Conservation (phyloP, 2,329 filamentous ascomycete genomes). For the Xylaria sp. region DNA sequence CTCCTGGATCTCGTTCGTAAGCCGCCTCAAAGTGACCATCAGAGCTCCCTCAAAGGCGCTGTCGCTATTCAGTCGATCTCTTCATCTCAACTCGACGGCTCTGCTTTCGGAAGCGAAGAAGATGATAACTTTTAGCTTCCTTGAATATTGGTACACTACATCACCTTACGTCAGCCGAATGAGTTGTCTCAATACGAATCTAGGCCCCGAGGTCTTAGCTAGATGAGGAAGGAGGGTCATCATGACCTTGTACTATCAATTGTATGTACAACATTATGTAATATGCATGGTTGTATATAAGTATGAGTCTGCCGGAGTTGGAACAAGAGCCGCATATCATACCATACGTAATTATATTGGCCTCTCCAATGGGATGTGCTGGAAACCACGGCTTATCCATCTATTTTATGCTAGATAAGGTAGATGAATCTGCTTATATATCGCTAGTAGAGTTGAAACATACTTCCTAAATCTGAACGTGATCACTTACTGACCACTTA, state of each 20-base stretch:
- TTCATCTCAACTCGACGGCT: background rate
- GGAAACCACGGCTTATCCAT: background rate
- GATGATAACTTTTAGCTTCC: too few species aligned
- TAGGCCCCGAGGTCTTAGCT: too few species aligned
- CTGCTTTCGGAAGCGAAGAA: background rate
- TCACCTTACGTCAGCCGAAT: background rate
- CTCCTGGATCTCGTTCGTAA: background rate
- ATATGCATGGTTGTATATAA: background rate
- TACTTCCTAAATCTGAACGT: background rate
- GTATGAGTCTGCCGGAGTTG: background rate
- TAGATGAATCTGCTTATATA: background rate
- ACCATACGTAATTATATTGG: background rate
- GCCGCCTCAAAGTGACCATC: background rate
- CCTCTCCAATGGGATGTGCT: background rate
- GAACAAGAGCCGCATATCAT: background rate
- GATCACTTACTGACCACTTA: too few species aligned
- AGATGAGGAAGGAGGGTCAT: background rate
- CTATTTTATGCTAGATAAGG: too few species aligned
- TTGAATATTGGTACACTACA: background rate
- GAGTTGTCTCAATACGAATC: background rate
- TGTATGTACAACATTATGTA: conserved; percentile 13
- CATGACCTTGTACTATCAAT: background rate
- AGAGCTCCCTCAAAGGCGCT: background rate
- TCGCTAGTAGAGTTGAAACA: background rate
- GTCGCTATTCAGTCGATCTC: background rate